A percentile compares a stretch with the other conserved stretches of the same genome.
Conservation (phyloP, 2,329 filamentous ascomycete genomes). For the Lasiodiplodia hormozganensis region DNA sequence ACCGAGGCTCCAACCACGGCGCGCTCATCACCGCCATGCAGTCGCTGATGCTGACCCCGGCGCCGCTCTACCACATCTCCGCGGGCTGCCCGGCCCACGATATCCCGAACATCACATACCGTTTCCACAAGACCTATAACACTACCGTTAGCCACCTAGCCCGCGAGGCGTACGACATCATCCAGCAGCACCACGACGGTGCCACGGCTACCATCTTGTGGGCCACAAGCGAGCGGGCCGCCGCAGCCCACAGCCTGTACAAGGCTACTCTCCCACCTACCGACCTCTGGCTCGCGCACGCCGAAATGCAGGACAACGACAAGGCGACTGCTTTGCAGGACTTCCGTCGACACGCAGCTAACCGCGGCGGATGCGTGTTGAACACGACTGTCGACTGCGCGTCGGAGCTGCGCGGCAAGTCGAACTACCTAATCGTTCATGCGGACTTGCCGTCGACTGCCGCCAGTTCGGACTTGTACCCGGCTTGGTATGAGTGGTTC, state of each 20-base stretch:
- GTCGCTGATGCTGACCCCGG: background rate
- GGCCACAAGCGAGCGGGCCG: too few relatives aligned
- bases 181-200: background rate
- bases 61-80: background rate
- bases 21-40: background rate
- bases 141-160: background rate
- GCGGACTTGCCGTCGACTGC: background rate
- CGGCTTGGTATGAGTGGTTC: background rate
- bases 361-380: background rate
- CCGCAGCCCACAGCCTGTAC: too few relatives aligned
- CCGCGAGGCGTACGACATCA: background rate
- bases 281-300: too few relatives aligned
- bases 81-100: background rate
- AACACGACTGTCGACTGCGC: background rate
- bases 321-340: too few relatives aligned
- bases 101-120: background rate
- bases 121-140: background rate
- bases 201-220: too few relatives aligned
- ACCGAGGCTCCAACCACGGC: background rate
- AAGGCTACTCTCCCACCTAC: too few relatives aligned
- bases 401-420: background rate
- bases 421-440: background rate
- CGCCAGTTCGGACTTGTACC: background rate
- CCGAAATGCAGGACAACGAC: too few relatives aligned
- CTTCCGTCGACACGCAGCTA: background rate